Conservation (phyloP, 2,329 filamentous ascomycete genomes). For the Xylariomycetidae sp. region DNA sequence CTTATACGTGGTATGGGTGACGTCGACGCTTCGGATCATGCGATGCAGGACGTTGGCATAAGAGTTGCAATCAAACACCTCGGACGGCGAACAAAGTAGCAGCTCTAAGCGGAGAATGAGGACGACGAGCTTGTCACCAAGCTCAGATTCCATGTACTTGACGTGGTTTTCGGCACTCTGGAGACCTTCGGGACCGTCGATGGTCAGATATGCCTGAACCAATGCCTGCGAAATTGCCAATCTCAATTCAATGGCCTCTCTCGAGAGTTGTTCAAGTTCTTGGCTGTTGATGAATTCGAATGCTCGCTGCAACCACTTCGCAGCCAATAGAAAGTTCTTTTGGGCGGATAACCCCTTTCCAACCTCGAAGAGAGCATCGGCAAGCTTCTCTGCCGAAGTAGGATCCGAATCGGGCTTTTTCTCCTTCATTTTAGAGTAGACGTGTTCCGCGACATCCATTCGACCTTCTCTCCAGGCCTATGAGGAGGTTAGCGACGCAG, state of each 20-base stretch:
- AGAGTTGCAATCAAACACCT: constrained; percentile 40
- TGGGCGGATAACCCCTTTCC: constrained; percentile 53
- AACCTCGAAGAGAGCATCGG: constrained; percentile 66
- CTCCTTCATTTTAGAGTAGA: constrained; percentile 58
- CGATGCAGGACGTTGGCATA: constrained; percentile 50
- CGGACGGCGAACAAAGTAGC: constrained; percentile 42
- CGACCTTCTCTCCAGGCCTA: constrained; percentile 71
- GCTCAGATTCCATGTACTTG: constrained; percentile 53
- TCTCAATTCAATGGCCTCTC: constrained; percentile 57
- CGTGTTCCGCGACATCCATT: constrained; percentile 70
- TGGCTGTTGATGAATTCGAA: constrained; percentile 51
- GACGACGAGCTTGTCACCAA: constrained; percentile 60
- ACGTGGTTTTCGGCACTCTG: constrained; percentile 52
- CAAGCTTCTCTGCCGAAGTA: constrained; percentile 51
- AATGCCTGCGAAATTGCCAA: constrained; percentile 60
- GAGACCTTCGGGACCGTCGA: constrained; percentile 36
- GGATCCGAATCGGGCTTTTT: constrained; percentile 36
- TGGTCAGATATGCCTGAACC: constrained; percentile 48
- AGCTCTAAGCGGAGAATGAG: constrained; percentile 64
- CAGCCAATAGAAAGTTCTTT: constrained; percentile 47
- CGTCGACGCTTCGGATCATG: constrained; percentile 54
- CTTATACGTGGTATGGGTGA: constrained; percentile 59
- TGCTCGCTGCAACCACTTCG: constrained; percentile 70
- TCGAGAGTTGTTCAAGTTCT: constrained; percentile 48
- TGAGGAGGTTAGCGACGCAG: constrained; percentile 8